A percentile compares a stretch with the other conserved stretches of the same genome.
Evolutionary conservation across 352 stramenopile species (phyloP).

Genomic region (Phytopythium sindhum): DNA sequence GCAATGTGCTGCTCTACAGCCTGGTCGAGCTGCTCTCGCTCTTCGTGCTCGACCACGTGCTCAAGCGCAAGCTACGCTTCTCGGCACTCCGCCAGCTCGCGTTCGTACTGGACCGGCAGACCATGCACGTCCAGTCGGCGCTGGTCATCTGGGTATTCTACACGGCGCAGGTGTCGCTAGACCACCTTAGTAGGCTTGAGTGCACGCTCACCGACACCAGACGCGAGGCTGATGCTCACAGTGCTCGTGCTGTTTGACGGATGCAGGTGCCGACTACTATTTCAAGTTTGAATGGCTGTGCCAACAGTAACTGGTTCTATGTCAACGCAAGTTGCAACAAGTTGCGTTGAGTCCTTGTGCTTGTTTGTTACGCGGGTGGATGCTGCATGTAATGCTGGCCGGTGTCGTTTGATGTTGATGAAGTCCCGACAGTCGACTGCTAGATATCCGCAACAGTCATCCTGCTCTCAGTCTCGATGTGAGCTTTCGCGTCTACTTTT

Average conservation of each 20-base stretch:
- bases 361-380: too few species aligned
- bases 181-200: constrained; percentile 20
- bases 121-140: constrained; percentile 13
- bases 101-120: constrained; percentile 15
- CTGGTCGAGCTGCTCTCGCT: constrained; percentile 36
- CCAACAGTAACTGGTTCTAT: background rate
- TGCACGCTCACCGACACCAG: too few species aligned
- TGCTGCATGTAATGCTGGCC: too few species aligned
- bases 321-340: background rate
- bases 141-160: constrained; percentile 27
- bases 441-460: background rate
- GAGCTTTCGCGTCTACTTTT: background rate
- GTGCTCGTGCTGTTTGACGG: background rate
- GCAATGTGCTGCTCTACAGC: constrained; percentile 31
- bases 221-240: background rate
- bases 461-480: background rate
- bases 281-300: background rate
- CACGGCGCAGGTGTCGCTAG: constrained; percentile 16
- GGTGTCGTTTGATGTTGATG: too few species aligned
- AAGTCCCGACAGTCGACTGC: too few species aligned
- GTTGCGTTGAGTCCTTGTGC: too few species aligned
- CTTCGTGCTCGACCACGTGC: constrained; percentile 17
- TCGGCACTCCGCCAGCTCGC: constrained; percentile 18
- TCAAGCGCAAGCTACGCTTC: constrained; percentile 23
- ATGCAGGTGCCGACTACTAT: background rate